These are phyloP conservation scores for Chrysosporium keratinophilum DNA, from an alignment of 2,329 filamentous ascomycete genomes.

Conservation along the genomic window DNA sequence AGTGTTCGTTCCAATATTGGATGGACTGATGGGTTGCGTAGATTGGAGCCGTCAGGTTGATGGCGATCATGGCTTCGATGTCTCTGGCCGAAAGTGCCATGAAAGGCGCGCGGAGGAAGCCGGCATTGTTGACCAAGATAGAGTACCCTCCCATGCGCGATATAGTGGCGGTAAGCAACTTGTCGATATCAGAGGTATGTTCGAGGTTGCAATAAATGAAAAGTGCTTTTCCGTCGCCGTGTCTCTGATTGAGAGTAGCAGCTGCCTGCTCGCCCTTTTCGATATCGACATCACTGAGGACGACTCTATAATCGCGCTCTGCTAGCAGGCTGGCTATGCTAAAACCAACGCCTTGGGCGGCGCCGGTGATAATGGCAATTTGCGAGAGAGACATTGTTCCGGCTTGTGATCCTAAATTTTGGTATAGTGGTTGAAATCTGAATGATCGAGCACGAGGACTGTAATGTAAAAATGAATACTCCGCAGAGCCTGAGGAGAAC, in stretches of 20 bases:
- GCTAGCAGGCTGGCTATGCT: not conserved
- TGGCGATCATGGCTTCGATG: constrained; percentile 2
- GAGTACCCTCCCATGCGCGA: not conserved
- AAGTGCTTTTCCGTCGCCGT: constrained; percentile 1
- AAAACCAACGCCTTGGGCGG: constrained; percentile 1
- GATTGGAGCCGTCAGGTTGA: constrained; percentile 5
- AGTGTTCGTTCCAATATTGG: constrained; percentile 4
- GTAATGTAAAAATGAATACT: no score
- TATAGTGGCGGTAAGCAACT: not conserved
- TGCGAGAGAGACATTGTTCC: not conserved
- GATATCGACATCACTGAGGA: constrained; percentile 1
- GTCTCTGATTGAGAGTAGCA: not conserved
- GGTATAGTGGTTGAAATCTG: no score
- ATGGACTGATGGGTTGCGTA: constrained; percentile 3
- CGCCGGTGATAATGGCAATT: constrained; percentile 6
- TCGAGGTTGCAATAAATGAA: constrained; percentile 4
- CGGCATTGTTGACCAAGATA: constrained; percentile 7
- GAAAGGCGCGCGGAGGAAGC: not conserved
- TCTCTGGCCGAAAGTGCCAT: not conserved
- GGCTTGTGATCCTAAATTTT: not conserved
- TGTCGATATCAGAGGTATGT: not conserved
- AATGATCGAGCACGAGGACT: no score
- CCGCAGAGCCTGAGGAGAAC: no score
- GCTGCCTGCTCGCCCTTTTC: constrained; percentile 4
- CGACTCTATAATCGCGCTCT: not conserved